Evolutionary conservation across 1,284 basidiomycete species (phyloP), one percentile per base, ranked within the genome.

Genomic region (Golubevia pallescens): DNA sequence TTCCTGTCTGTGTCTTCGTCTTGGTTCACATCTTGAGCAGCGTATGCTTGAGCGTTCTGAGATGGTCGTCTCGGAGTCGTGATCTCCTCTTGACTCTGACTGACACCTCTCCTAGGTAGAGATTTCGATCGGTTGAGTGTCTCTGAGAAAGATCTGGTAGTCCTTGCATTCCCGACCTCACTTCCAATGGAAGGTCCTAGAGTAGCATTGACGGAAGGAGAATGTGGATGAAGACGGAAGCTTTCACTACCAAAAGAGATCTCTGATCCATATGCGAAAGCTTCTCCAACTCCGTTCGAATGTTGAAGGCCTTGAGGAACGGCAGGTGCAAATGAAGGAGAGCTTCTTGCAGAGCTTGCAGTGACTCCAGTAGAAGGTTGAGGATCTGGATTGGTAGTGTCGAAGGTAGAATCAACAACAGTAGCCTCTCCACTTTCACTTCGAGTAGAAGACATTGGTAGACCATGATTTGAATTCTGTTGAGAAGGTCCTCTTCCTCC

Each of bases 51-150:
- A 60, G 13, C 65, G 60, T 10, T 60, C 52, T 20, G n/a, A 66
- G 59, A 58, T 28, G 66, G 54, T 14, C 63, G 57, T 16, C 54
- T 54, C n/a, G 58, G 7, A 20, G 42, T 61, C 34, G 60, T 10
- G 13, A 62, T 61, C n/a, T 56, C 58, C 23, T 62, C 58, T 2
- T 57, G 60, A 24, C 59, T 32, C 10, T 51, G 65, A 62, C n/a
- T n/a, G n/a, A n/a, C n/a, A n/a, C n/a, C n/a, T n/a, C n/a, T n/a
- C 19, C 75, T 60, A 20, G 73, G 75, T 24, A 79, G 42, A 34
- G 73, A 75, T 57, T 73, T 75, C 56, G 75, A 77, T 16, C 77
- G 67, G 32, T 76, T 77, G 4, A 75, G 61, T 54, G 75, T 71
- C 53, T 79, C 77, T 42, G 42, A 34, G n/a, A 20, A 28, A 19